Evolutionary conservation across 2,329 filamentous ascomycete species (phyloP), one percentile per base, ranked within the genome.

Genomic region (Sporothrix pallida): DNA sequence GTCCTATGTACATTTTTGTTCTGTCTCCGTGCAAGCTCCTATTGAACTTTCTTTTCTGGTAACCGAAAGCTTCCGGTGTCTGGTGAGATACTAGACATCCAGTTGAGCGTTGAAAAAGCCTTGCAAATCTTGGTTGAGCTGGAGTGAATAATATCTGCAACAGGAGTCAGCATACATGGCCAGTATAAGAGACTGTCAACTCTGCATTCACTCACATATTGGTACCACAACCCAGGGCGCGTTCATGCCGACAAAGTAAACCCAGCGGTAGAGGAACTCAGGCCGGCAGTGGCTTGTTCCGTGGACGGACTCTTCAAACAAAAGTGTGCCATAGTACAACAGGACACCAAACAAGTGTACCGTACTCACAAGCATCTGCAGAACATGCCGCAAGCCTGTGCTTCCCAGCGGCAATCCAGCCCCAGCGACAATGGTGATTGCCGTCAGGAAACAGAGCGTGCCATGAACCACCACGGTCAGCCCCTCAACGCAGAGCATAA

Each of bases 401-500:
- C 44, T 81, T 73, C 82, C 83, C 60, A 81, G 78, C 1, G 58
- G 26, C 5, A 23, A 15, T 37, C 56, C 56, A 5, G 20, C 13
- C 4, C 44, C 50, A 37, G 77, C 79, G 23, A 84, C 80, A 75
- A 89, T 87, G 76, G 84, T 81, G 54, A 82, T 73, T 1, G 86
- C 84, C 7, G 86, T 83, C 65, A 85, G 78, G 75, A 87, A 83
- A 77, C 85, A 89, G 50, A 91, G 83, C 1, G 89, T 89, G 0
- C 88, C 90, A 87, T 87, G 90, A 58, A 84, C 78, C 52, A 88
- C 78, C 88, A 90, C 90, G 0, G 94, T 97, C 75, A 97, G 89
- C 20, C 87, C 89, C 85, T 97, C 94, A 81, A 97, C 91, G 81
- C 92, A 95, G n/a, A 97, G 84, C 77, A 96, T 94, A 78, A 97